A percentile compares a stretch with the other conserved stretches of the same genome.
phyloP scores from a whole-genome alignment of 306 rosid species.

The Sindora glabra region DNA sequence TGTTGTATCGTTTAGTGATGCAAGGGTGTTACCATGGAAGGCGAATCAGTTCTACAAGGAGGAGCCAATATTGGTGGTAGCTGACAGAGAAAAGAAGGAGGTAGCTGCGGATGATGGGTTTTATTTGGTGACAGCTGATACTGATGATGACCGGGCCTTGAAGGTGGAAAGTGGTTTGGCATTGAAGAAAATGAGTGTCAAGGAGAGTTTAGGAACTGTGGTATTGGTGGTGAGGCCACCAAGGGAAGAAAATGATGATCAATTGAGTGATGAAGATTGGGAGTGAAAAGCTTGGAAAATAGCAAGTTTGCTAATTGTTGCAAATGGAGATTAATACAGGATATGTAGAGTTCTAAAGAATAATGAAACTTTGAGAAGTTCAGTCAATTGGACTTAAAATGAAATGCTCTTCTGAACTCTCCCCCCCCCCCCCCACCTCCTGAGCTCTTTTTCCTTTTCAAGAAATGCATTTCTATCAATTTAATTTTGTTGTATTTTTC shows the following conservation, averaged over 20 bases:
- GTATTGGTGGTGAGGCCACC: slow-evolving; percentile 85
- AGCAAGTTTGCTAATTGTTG: not conserved
- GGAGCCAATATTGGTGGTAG: slow-evolving; percentile 78
- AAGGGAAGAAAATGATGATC: slow-evolving; percentile 38
- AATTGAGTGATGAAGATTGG: slow-evolving; percentile 76
- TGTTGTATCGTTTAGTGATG: slow-evolving; percentile 63
- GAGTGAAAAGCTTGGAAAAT: slow-evolving; percentile 29
- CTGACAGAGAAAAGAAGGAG: slow-evolving; percentile 40
- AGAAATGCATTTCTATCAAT: not conserved
- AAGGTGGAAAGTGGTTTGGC: slow-evolving; percentile 65
- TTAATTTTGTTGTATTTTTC: slow-evolving; percentile 16
- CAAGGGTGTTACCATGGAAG: slow-evolving; percentile 77
- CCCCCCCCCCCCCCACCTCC: not conserved
- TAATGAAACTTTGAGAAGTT: not conserved
- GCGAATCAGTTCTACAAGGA: slow-evolving; percentile 73
- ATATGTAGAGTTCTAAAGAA: not conserved
- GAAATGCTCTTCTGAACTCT: not conserved
- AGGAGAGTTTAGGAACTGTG: slow-evolving; percentile 55
- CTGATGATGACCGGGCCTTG: slow-evolving; percentile 23
- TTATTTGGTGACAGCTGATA: slow-evolving; percentile 42
- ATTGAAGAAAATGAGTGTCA: slow-evolving; percentile 44
- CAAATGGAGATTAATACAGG: slow-evolving; percentile 9
- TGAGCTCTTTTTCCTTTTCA: not conserved
- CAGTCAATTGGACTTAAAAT: not conserved
- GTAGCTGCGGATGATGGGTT: slow-evolving; percentile 62